A percentile compares a stretch with the other conserved stretches of the same genome.
These are phyloP conservation scores for Moesziomyces sp. DNA, from an alignment of 1,284 basidiomycete species.

Conservation along the genomic window DNA sequence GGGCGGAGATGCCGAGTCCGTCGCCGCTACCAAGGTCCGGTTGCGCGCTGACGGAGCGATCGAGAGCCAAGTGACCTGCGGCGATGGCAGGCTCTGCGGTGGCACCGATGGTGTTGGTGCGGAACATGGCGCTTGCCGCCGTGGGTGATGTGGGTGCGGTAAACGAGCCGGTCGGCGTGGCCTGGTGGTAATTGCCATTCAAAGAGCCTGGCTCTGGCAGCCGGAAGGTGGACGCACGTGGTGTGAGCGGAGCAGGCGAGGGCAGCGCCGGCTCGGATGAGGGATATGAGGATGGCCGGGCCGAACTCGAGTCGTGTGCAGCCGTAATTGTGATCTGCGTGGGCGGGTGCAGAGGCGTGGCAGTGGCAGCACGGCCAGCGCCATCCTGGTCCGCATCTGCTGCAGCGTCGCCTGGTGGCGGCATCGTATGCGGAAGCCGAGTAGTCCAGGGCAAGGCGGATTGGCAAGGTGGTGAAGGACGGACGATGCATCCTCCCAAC, in stretches of 20 bases:
- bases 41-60: slow-evolving; percentile 26
- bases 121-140: slow-evolving; percentile 18
- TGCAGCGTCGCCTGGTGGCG: background rate
- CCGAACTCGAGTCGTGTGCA: slow-evolving; percentile 2
- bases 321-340: slow-evolving; percentile 26
- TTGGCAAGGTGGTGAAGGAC: background rate
- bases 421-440: background rate
- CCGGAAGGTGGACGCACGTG: slow-evolving; percentile 23
- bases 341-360: slow-evolving; percentile 1
- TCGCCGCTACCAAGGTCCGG: slow-evolving; percentile 21
- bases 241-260: slow-evolving; percentile 24
- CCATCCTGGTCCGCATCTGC: background rate
- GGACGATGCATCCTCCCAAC: background rate
- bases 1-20: slow-evolving; percentile 34
- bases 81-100: background rate
- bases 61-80: slow-evolving; percentile 3
- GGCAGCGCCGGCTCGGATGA: slow-evolving; percentile 9
- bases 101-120: slow-evolving; percentile 22
- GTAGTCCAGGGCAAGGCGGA: background rate
- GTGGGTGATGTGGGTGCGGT: slow-evolving; percentile 31
- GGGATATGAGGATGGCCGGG: background rate
- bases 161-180: slow-evolving; percentile 17
- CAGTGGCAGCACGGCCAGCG: background rate
- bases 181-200: background rate
- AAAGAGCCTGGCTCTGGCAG: slow-evolving; percentile 5